Percentiles rank a stretch among this genome's conserved stretches.
Conservation (phyloP, 257 asterid species). For the Forsythia viridissima region DNA sequence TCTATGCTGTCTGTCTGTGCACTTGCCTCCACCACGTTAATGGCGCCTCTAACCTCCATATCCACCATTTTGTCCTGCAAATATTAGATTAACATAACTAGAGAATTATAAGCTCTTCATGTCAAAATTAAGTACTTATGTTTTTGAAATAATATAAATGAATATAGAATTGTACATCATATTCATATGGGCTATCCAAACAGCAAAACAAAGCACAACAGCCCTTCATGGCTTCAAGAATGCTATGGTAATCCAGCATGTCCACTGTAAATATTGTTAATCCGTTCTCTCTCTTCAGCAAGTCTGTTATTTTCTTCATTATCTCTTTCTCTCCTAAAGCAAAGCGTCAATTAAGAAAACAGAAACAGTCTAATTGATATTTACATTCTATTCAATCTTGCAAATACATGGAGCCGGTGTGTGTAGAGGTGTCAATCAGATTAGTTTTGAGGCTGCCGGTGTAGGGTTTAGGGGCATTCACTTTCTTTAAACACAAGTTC, state of each 20-base stretch:
- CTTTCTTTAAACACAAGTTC: too few species aligned
- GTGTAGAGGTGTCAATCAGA: too few species aligned
- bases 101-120: background rate
- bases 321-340: slow-evolving; percentile 35
- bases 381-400: background rate
- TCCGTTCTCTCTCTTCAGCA: slow-evolving; percentile 35
- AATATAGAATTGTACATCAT: slow-evolving; percentile 27
- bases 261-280: slow-evolving; percentile 31
- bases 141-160: background rate
- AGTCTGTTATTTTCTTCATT: slow-evolving; percentile 30
- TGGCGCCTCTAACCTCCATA: slow-evolving; percentile 42
- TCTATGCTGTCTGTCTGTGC: slow-evolving; percentile 36
- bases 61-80: slow-evolving; percentile 39
- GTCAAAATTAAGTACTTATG: background rate
- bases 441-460: too few species aligned
- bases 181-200: slow-evolving; percentile 37
- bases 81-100: background rate
- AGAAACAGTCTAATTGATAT: background rate
- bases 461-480: too few species aligned
- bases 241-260: slow-evolving; percentile 43
- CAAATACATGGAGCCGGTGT: background rate
- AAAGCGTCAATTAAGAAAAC: background rate
- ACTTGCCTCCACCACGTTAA: slow-evolving; percentile 49
- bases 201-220: slow-evolving; percentile 42
- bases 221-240: slow-evolving; percentile 38